phyloP scores from a whole-genome alignment of 2,329 filamentous ascomycete genomes.

The Sporothrix sp. region DNA sequence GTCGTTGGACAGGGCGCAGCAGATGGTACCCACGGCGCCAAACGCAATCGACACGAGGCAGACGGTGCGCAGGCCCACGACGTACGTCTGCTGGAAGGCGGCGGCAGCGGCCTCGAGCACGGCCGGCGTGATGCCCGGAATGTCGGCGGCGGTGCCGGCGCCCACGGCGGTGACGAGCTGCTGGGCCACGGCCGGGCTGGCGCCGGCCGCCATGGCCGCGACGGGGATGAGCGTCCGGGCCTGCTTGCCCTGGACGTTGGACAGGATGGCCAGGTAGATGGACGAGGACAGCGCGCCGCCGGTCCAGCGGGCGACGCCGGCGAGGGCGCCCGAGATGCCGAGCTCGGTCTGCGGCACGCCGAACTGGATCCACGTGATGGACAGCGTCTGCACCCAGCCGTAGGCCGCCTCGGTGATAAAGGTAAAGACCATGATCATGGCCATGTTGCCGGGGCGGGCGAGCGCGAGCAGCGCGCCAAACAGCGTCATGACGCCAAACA shows the following conservation, averaged over 20 bases:
- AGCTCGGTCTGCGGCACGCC: constrained; percentile 38
- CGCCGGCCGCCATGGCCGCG: constrained; percentile 24
- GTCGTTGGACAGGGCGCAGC: constrained; percentile 23
- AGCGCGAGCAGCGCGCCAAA: constrained; percentile 35
- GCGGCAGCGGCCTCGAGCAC: constrained; percentile 22
- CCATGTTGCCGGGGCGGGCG: constrained; percentile 32
- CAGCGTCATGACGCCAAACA: constrained; percentile 34
- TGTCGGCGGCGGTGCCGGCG: constrained; percentile 4
- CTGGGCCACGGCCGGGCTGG: neutral
- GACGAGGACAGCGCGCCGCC: constrained; percentile 32
- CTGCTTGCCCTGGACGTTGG: constrained; percentile 26
- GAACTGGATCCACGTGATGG: constrained; percentile 38
- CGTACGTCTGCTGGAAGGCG: constrained; percentile 25
- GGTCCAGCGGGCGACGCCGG: constrained; percentile 34
- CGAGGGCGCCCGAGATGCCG: constrained; percentile 33
- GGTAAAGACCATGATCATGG: constrained; percentile 37
- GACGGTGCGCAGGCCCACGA: constrained; percentile 19
- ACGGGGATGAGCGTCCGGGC: constrained; percentile 25
- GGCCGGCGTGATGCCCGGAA: constrained; percentile 20
- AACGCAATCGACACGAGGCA: constrained; percentile 22
- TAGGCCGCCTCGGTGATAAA: constrained; percentile 35
- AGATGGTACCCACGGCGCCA: constrained; percentile 22
- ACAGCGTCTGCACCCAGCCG: constrained; percentile 36
- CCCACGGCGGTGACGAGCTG: constrained; percentile 1
- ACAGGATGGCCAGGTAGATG: constrained; percentile 32